Evolutionary conservation across 164 flowering plant genomes (phyloP).

Genomic region (Chimonanthus salicifolius): DNA sequence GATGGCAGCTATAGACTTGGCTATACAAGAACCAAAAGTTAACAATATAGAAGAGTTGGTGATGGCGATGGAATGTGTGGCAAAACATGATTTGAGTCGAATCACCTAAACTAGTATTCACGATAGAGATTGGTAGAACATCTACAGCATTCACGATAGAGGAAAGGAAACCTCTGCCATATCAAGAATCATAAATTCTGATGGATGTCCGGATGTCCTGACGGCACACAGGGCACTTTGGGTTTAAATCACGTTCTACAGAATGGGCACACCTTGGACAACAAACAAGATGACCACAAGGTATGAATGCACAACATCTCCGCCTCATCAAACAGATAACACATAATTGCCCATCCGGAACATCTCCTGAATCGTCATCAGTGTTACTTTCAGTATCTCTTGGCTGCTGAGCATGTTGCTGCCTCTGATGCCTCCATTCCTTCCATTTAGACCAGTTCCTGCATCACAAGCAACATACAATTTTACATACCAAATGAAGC

Average conservation of each 20-base stretch:
- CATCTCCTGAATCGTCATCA: slow-evolving; percentile 38
- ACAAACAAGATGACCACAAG: slow-evolving; percentile 92
- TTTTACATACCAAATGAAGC: background rate
- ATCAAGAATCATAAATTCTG: slow-evolving; percentile 56
- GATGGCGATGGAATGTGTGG: background rate
- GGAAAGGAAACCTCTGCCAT: background rate
- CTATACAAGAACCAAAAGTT: background rate
- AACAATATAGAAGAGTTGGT: background rate
- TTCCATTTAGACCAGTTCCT: slow-evolving; percentile 85
- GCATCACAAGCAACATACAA: slow-evolving; percentile 9
- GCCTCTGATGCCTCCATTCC: slow-evolving; percentile 52
- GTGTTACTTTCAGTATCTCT: slow-evolving; percentile 9
- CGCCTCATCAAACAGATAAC: slow-evolving; percentile 73
- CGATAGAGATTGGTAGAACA: background rate
- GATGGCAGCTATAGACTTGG: background rate
- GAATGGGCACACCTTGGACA: slow-evolving; percentile 66
- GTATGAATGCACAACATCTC: slow-evolving; percentile 66
- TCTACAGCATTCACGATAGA: background rate
- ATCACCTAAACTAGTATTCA: background rate
- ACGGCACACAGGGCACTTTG: slow-evolving; percentile 86
- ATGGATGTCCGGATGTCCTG: slow-evolving; percentile 57
- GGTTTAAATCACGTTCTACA: slow-evolving; percentile 54
- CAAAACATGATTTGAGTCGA: background rate
- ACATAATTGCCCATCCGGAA: slow-evolving; percentile 73
- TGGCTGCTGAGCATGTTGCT: slow-evolving; percentile 10